Conservation (phyloP, 257 asterid genomes). For the Solanum piurae region DNA sequence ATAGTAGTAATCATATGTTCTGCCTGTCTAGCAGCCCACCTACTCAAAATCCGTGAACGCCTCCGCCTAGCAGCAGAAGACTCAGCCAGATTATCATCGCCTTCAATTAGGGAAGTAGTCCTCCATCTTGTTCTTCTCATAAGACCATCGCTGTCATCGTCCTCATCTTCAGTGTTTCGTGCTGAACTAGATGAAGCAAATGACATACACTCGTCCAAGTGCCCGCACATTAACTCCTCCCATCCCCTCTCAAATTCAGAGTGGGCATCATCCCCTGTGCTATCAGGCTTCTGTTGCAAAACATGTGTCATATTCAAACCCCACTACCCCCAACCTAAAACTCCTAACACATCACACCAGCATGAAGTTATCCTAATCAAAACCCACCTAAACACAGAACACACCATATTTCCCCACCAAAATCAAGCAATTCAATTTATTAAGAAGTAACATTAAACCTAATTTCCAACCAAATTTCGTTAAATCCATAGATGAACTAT, state of each 20-base stretch:
- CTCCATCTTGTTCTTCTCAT: slow-evolving; percentile 51
- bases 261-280: slow-evolving; percentile 45
- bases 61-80: slow-evolving; percentile 89
- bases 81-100: slow-evolving; percentile 89
- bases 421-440: slow-evolving; percentile 12
- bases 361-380: background rate
- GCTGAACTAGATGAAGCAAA: slow-evolving; percentile 76
- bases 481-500: slow-evolving; percentile 3
- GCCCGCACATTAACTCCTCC: slow-evolving; percentile 80
- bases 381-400: background rate
- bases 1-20: slow-evolving; percentile 85
- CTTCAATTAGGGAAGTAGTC: slow-evolving; percentile 70
- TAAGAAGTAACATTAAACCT: slow-evolving; percentile 14
- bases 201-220: slow-evolving; percentile 80
- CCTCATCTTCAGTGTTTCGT: slow-evolving; percentile 59
- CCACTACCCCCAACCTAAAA: background rate
- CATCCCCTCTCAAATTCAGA: slow-evolving; percentile 79
- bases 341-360: background rate
- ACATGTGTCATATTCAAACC: slow-evolving; percentile 48
- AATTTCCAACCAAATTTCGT: slow-evolving; percentile 18
- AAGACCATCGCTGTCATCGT: slow-evolving; percentile 61
- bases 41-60: slow-evolving; percentile 66
- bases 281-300: slow-evolving; percentile 81
- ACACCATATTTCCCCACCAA: slow-evolving; percentile 13
- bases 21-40: slow-evolving; percentile 85